Base-by-base conservation (phyloP, 2,329 filamentous ascomycete species). In the Gaeumannomyces tritici region DNA sequence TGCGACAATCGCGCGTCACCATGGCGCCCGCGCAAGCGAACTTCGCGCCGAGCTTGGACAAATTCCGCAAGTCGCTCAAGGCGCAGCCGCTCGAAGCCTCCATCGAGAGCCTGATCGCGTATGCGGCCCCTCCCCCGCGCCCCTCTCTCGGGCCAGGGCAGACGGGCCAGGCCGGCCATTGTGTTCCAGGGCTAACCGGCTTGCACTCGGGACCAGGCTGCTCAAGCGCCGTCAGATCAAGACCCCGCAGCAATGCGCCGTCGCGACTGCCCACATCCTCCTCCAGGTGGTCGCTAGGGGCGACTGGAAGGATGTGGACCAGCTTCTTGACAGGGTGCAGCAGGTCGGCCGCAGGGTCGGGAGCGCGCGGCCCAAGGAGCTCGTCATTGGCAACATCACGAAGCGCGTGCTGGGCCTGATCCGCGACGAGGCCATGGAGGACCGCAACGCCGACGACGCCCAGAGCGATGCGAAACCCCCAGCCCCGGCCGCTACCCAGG, bases 301-400 rank as follows among this genome's bases (percentile, higher is more conserved):
- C 68, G 90, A 88, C 73, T 93, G 89, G 77, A 82, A 83, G 65
- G 89, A 93, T 73, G 88, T 92, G 58, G 84, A 86, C 60, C 86
- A 88, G 69, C 85, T 99, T 60, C 85, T 98, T 64, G 84, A 88
- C 68, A 87, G 90, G 90, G 87, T 99, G 65, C 87, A 90, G 66
- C 83, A 87, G 64, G 87, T 93, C 28, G 95, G 95, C 62, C 83
- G 86, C 68, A 85, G 87, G 62, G 81, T 99, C 56, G 87, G 89
- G 47, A 85, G 89, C 62, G 93, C 95, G 9, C 91, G 96, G 70
- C 93, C 93, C 21, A 85, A 89, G 64, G 95, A 98, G 77, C 88
- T 96, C 68, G 91, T 92, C 6, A 91, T 97, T 57, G 93, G 92
- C 61, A 99, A 99, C 71, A 93, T 99, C 68, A 91, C 97, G 58